These are phyloP conservation scores for Selenicereus undatus DNA, from an alignment of 148 eudicot species.

Conservation along the genomic window DNA sequence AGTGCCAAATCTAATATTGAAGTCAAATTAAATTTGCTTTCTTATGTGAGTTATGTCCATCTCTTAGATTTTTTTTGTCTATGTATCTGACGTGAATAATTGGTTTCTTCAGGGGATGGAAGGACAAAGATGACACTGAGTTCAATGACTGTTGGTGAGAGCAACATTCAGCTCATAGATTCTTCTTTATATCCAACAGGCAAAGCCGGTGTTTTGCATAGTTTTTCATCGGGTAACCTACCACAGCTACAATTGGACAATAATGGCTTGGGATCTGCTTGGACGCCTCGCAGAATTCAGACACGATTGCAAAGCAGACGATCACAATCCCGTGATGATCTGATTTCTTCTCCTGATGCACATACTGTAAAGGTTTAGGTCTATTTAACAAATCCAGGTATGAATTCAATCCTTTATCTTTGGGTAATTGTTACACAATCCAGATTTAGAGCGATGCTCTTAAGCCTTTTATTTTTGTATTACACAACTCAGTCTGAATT, in stretches of 20 bases:
- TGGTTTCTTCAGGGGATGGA: slow-evolving; percentile 61
- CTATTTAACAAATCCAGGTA: slow-evolving; percentile 28
- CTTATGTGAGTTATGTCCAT: not conserved
- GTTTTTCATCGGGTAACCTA: slow-evolving; percentile 84
- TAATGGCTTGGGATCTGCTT: slow-evolving; percentile 45
- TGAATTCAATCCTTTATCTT: slow-evolving; percentile 6
- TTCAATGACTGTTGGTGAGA: slow-evolving; percentile 56
- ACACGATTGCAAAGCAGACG: slow-evolving; percentile 86
- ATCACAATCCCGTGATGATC: slow-evolving; percentile 94
- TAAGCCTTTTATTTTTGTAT: not conserved
- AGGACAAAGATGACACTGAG: slow-evolving; percentile 79
- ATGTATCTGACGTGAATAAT: slow-evolving; percentile 1
- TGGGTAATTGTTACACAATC: not conserved
- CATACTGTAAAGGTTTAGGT: slow-evolving; percentile 49
- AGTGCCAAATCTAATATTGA: not conserved
- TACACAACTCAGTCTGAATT: not conserved
- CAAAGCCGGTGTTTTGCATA: slow-evolving; percentile 58
- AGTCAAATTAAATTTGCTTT: not conserved
- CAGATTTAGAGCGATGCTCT: not conserved
- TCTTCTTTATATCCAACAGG: slow-evolving; percentile 47
- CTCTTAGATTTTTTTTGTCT: not conserved
- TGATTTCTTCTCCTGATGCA: slow-evolving; percentile 62
- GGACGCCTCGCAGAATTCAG: slow-evolving; percentile 76
- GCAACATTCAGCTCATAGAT: slow-evolving; percentile 64
- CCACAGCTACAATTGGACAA: slow-evolving; percentile 82